phyloP scores from a whole-genome alignment of 345 rosid genomes.

The Anacardium occidentale region DNA sequence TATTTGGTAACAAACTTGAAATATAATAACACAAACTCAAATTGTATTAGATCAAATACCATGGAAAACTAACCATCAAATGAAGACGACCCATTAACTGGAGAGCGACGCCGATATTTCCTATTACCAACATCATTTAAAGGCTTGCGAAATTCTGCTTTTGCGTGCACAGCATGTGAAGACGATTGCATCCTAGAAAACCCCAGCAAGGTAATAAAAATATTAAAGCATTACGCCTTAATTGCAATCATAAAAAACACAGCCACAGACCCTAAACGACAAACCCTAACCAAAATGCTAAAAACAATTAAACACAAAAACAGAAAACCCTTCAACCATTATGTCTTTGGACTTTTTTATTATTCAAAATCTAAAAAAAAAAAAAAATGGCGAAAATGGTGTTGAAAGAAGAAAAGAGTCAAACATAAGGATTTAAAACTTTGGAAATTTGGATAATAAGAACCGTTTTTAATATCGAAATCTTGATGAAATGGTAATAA shows the following conservation, averaged over 20 bases:
- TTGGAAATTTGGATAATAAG: neutral
- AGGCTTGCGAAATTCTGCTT: conserved; percentile 53
- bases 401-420: too few relatives aligned
- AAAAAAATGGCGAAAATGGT: too few relatives aligned
- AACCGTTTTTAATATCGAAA: neutral
- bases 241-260: neutral
- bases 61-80: conserved; percentile 57
- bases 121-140: conserved; percentile 53
- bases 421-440: neutral
- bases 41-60: neutral
- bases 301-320: neutral
- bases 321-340: neutral
- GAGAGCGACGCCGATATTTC: conserved; percentile 72
- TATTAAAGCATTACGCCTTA: neutral
- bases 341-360: neutral
- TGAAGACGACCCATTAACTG: conserved; percentile 45
- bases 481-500: neutral
- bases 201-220: neutral
- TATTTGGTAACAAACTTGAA: neutral
- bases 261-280: neutral
- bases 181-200: conserved; percentile 35
- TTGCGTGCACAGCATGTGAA: conserved; percentile 30
- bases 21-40: neutral
- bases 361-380: neutral
- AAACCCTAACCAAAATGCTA: neutral